Evolutionary conservation across 2,329 filamentous ascomycete species (phyloP).

Genomic region (Fusarium gaditjirri): DNA sequence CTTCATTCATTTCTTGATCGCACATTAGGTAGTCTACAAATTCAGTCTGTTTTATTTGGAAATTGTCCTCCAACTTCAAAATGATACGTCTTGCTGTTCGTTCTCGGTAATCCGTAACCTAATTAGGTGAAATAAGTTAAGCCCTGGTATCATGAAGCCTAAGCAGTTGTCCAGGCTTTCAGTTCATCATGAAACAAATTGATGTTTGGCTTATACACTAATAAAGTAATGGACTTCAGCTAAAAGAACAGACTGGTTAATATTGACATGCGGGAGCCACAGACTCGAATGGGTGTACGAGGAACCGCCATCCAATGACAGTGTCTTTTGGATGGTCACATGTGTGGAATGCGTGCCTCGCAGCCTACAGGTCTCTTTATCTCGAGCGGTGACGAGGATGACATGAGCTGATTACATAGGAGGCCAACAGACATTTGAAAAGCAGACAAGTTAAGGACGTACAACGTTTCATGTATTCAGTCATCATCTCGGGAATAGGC

Average conservation of each 20-base stretch:
- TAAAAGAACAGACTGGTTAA: background rate
- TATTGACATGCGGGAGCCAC: background rate
- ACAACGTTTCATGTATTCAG: background rate
- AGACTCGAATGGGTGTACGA: slow-evolving; percentile 24
- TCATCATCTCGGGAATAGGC: background rate
- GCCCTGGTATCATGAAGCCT: background rate
- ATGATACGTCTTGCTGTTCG: background rate
- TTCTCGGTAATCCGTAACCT: background rate
- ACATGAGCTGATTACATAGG: background rate
- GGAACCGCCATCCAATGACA: slow-evolving; percentile 9
- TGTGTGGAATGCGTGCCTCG: slow-evolving; percentile 10
- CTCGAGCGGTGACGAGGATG: background rate
- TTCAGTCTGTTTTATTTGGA: slow-evolving; percentile 35
- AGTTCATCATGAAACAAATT: background rate
- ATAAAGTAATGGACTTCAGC: background rate
- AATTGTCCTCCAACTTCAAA: background rate
- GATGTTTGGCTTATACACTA: too few species aligned
- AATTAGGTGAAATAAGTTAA: background rate
- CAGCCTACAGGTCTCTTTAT: slow-evolving; percentile 4
- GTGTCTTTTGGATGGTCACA: slow-evolving; percentile 25
- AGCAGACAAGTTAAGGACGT: background rate
- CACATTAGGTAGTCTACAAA: slow-evolving; percentile 43
- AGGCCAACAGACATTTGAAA: background rate
- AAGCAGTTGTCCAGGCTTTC: slow-evolving; percentile 6
- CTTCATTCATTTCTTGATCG: slow-evolving; percentile 36